phyloP scores from a whole-genome alignment of 2,329 filamentous ascomycete genomes.

The Aureobasidium sp. region DNA sequence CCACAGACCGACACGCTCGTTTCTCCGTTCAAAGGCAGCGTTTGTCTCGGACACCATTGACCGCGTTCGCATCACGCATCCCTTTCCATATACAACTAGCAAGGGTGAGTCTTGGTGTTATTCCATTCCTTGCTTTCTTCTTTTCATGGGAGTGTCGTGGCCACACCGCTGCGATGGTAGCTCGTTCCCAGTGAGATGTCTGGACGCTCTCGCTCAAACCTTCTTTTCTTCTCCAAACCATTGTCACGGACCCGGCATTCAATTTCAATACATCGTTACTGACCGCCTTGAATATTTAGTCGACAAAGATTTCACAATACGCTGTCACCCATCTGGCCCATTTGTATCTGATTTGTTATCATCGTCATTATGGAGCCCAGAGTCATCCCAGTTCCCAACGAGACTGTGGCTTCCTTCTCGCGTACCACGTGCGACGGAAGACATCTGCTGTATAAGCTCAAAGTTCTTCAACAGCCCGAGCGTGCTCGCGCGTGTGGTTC shows the following conservation, averaged over 20 bases:
- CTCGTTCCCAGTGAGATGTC: conserved; percentile 2
- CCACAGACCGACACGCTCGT: not conserved
- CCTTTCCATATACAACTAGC: not conserved
- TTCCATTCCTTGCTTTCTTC: conserved; percentile 2
- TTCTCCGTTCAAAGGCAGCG: not conserved
- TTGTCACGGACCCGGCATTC: not conserved
- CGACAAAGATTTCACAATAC: not conserved
- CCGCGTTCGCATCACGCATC: not conserved
- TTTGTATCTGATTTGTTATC: not conserved
- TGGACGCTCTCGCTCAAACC: conserved; percentile 1
- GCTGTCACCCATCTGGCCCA: not conserved
- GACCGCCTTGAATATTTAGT: not conserved
- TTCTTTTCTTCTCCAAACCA: conserved; percentile 10
- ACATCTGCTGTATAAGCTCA: conserved; percentile 71
- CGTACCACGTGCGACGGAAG: conserved; percentile 68
- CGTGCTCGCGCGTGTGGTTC: conserved; percentile 91
- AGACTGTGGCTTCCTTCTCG: conserved; percentile 46
- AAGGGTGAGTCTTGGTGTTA: not conserved
- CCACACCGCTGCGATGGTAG: conserved; percentile 11
- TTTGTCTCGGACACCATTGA: not conserved
- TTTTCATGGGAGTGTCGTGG: conserved; percentile 4
- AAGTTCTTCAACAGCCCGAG: conserved; percentile 88
- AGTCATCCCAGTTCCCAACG: conserved; percentile 48
- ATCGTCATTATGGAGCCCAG: conserved; percentile 22
- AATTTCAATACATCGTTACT: not conserved